Evolutionary conservation across 2,329 filamentous ascomycete species (phyloP), one percentile per base, ranked within the genome.

Genomic region (Paracorniculantispora psalliotae): DNA sequence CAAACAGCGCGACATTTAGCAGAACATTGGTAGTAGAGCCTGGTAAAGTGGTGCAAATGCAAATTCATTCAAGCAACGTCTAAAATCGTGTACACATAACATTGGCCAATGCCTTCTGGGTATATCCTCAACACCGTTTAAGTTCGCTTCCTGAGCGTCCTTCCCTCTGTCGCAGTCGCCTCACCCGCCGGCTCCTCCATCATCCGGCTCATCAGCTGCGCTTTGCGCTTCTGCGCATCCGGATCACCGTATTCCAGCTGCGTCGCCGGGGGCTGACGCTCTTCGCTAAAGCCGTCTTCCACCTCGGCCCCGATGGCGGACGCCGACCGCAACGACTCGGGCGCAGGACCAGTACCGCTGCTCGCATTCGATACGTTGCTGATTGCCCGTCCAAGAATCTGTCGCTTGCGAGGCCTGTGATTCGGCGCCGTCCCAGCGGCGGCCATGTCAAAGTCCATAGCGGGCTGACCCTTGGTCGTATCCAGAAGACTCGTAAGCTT

Each of bases 301-400:
- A 51, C 48, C 21, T 56, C 47, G 13, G n/a, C 53, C n/a, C 56
- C 57, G 15, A 57, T 35, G 9, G 60, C 57, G 7, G 63, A 59
- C 4, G 54, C 49, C 3, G 55, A 54, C 33, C 59, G 26, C 25
- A 25, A 57, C 57, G 37, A 64, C 21, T 67, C 65, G 12, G 72
- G 64, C 17, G 68, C 69, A 0, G 74, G 73, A 23, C 72, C 73
- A 57, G 79, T 79, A 47, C 70, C 74, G 55, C 72, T 79, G 56
- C 80, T 83, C 5, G 74, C 73, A 1, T 77, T 78, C 2, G 82
- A 86, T 2, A 76, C 77, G 65, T 85, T 85, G 71, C 82, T 85
- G 28, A 81, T 70, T 3, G 81, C 84, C 12, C 84, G 80, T 5
- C 84, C 84, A 3, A 86, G 72, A 59, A 86, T 80, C 57, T 79